Percentiles rank a stretch among this genome's conserved stretches.
Conservation (phyloP, 2,329 filamentous ascomycete genomes). For the Allantophomopsis cytisporea region DNA sequence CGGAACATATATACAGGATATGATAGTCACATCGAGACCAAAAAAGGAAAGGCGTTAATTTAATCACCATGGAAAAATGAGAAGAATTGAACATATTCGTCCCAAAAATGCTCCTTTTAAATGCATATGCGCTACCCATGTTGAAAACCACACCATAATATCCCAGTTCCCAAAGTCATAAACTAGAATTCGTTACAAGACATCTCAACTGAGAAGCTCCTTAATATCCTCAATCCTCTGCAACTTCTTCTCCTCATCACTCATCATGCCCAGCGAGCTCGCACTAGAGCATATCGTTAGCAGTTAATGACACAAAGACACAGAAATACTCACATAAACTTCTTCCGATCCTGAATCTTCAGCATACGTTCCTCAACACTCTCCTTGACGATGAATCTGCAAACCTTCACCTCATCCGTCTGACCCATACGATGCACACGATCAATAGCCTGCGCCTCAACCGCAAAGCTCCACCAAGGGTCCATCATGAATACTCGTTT, state of each 20-base stretch:
- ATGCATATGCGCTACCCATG: too few species aligned
- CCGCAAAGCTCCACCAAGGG: conserved; percentile 97
- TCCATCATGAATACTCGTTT: conserved; percentile 98
- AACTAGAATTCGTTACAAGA: too few species aligned
- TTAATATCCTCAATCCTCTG: conserved; percentile 90
- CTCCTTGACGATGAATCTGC: conserved; percentile 75
- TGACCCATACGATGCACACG: conserved; percentile 97
- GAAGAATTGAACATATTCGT: too few species aligned
- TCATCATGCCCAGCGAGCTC: conserved; percentile 90
- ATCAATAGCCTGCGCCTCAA: conserved; percentile 95
- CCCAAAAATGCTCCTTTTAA: too few species aligned
- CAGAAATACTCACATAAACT: conserved; percentile 62
- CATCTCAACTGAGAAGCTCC: conserved; percentile 57
- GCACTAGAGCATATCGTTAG: conserved; percentile 42
- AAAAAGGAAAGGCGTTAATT: too few species aligned
- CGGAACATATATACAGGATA: too few species aligned
- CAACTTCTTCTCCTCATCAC: conserved; percentile 80
- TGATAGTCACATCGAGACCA: too few species aligned
- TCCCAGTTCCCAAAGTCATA: too few species aligned
- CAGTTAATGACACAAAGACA: conserved; percentile 5
- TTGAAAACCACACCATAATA: too few species aligned
- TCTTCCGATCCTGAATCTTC: conserved; percentile 86
- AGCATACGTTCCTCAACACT: conserved; percentile 96
- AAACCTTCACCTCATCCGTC: conserved; percentile 70
- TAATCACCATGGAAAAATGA: too few species aligned